Percentiles rank a stretch among this genome's conserved stretches.
Evolutionary conservation across 768 basidiomycete species (phyloP).

Genomic region (Lepiota subincarnata): DNA sequence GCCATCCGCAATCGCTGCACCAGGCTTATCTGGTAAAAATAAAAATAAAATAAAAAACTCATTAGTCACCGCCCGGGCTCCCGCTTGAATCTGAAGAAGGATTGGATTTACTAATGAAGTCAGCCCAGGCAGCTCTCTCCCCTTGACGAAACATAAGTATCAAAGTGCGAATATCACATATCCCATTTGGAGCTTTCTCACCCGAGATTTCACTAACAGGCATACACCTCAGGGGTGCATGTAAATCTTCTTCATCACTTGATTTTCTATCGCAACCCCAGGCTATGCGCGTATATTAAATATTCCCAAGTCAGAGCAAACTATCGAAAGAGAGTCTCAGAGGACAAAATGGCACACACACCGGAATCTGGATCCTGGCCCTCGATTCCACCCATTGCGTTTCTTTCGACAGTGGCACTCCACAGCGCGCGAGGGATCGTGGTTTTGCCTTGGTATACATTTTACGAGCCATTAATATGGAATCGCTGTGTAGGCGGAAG

Average conservation of each 20-base stretch:
- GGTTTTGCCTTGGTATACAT: not conserved
- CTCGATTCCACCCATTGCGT: not conserved
- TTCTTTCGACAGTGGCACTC: not conserved
- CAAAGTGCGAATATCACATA: too few relatives aligned
- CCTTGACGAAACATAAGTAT: too few relatives aligned
- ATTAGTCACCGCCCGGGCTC: not conserved
- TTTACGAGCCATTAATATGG: too few relatives aligned
- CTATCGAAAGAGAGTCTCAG: not conserved
- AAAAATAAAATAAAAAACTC: too few relatives aligned
- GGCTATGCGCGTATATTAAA: not conserved
- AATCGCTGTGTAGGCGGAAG: too few relatives aligned
- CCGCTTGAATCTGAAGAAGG: not conserved
- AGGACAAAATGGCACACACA: not conserved
- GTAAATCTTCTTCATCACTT: not conserved
- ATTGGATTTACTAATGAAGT: not conserved
- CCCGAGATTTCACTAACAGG: not conserved
- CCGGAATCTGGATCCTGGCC: not conserved
- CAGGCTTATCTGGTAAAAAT: not conserved
- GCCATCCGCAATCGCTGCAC: not conserved
- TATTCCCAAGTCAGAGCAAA: too few relatives aligned
- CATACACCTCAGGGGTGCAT: not conserved
- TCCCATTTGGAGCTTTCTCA: too few relatives aligned
- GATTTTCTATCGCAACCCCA: not conserved
- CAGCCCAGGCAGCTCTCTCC: not conserved
- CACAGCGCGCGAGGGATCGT: not conserved